These are phyloP conservation scores for Ziziphus jujuba DNA, from an alignment of 306 rosid genomes.

Conservation along the genomic window DNA sequence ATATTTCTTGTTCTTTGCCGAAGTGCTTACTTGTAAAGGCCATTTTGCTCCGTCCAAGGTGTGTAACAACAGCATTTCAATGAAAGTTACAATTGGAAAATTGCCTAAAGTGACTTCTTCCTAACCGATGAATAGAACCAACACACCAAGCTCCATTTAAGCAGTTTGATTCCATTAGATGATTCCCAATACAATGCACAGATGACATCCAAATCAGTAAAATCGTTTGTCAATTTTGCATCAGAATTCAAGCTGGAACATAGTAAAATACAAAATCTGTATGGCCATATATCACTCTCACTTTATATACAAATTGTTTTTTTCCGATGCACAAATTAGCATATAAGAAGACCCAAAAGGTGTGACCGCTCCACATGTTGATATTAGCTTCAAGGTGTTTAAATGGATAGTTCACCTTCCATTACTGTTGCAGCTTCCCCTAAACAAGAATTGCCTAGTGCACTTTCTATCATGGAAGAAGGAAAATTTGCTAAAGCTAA, in stretches of 20 bases:
- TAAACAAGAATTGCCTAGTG: slow-evolving; percentile 24
- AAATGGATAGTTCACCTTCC: slow-evolving; percentile 41
- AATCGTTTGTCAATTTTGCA: no score
- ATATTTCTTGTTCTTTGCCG: background rate
- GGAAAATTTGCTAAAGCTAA: slow-evolving; percentile 15
- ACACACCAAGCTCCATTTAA: background rate
- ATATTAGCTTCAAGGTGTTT: slow-evolving; percentile 13
- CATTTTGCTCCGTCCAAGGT: slow-evolving; percentile 14
- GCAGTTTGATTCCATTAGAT: slow-evolving; percentile 15
- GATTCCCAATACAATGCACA: slow-evolving; percentile 15
- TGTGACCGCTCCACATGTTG: slow-evolving; percentile 2
- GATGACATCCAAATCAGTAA: slow-evolving; percentile 12
- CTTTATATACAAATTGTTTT: background rate
- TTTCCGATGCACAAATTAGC: background rate
- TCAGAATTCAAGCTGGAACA: background rate
- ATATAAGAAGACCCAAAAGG: background rate
- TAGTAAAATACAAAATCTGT: background rate
- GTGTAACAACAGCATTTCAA: slow-evolving; percentile 10
- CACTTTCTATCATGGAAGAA: slow-evolving; percentile 22
- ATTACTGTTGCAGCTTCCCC: slow-evolving; percentile 22
- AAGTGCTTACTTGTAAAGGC: background rate
- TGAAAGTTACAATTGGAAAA: background rate
- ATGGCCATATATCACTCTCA: background rate
- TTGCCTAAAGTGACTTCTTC: background rate
- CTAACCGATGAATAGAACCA: slow-evolving; percentile 18